A percentile compares a stretch with the other conserved stretches of the same genome.
phyloP scores from a whole-genome alignment of 208 protist genomes.

The Acanthamoeba comandoni region DNA sequence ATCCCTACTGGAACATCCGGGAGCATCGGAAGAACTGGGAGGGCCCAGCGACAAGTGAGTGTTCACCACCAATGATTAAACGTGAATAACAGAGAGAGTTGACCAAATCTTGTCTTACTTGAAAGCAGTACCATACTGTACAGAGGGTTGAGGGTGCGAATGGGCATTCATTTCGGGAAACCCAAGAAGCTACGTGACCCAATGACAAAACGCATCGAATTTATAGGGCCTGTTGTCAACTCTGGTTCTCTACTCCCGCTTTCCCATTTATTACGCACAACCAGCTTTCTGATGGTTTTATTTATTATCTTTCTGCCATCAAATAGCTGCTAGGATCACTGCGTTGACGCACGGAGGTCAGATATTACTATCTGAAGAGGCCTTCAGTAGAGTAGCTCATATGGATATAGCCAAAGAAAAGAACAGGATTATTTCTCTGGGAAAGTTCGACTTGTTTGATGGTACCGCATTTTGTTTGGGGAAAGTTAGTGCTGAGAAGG shows the following conservation, averaged over 20 bases:
- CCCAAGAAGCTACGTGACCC: not conserved
- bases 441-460: constrained; percentile 34
- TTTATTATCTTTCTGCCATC: too few relatives aligned
- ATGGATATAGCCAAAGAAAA: too few relatives aligned
- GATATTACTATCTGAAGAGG: not conserved
- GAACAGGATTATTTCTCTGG: not conserved
- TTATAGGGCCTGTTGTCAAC: not conserved
- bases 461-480: not conserved
- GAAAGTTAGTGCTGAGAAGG: not conserved
- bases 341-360: constrained; percentile 1
- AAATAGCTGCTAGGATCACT: not conserved
- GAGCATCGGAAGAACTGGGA: not conserved
- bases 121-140: not conserved
- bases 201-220: constrained; percentile 31
- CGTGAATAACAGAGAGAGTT: not conserved
- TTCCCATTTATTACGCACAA: too few relatives aligned
- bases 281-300: too few relatives aligned
- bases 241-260: too few relatives aligned
- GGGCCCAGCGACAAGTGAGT: too few relatives aligned
- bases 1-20: not conserved
- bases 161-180: constrained; percentile 1
- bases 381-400: not conserved
- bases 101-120: not conserved
- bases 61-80: too few relatives aligned
- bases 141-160: constrained; percentile 9